Base-by-base conservation (phyloP, 306 rosid genomes). In the Canavalia ensiformis region DNA sequence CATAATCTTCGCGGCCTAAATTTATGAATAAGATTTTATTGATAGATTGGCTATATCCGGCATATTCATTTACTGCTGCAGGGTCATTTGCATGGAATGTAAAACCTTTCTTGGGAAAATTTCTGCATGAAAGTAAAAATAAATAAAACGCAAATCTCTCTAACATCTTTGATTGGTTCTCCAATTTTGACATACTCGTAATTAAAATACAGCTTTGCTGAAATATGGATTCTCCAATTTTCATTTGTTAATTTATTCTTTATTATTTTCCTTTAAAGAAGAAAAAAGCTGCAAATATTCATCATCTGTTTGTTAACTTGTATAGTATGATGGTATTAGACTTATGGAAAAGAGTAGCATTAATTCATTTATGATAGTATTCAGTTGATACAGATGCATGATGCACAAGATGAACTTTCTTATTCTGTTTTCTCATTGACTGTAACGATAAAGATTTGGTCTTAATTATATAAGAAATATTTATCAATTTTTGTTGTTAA, bases 41-140 rank as follows among this genome's bases (percentile, higher is more conserved):
- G 29, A 42, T 82, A 44, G 68, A 72, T 51, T 51, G 68, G 57
- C 2, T 74, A 71, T 62, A 62, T 63, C 2, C 6, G 33, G 54
- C 72, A 42, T 54, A 37, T 56, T 71, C 46, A 70, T 81, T 70
- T 35, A 45, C 18, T 54, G 60, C 30, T 60, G 49, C 46, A 37
- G 44, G 29, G 76, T 78, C 74, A n/a, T 25, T 34, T 67, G 72
- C 72, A 44, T 50, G 82, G 58, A 37, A 50, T 33, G 63, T 60
- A 56, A 76, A 35, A 18, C 29, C 29, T 70, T 59, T 18, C 34
- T 1, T 18, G 68, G n/a, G 46, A 81, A 67, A 39, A 34, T 72
- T 52, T 82, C 46, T 78, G 59, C 59, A 59, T 68, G 37, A 2
- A 67, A 55, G 50, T 74, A 75, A 50, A 44, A 54, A 70, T 70